A percentile compares a stretch with the other conserved stretches of the same genome.
Evolutionary conservation across 1,139 yeast genomes (phyloP).

Genomic region (Eremothecium sinecaudum): DNA sequence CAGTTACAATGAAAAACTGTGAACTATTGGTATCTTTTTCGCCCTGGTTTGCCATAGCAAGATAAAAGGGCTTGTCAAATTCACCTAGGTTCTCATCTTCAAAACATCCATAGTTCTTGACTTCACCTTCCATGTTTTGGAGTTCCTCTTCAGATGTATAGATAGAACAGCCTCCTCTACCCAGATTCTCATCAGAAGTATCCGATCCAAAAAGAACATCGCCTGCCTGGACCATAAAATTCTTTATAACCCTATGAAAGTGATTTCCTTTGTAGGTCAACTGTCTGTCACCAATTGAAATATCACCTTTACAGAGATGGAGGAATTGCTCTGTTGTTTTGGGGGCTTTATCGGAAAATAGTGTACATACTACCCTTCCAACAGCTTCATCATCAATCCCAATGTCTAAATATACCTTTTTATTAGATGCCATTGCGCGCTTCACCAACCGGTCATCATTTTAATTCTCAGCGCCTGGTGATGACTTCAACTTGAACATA

Average conservation of each 20-base stretch:
- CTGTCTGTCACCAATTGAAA: constrained; percentile 25
- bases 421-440: not conserved
- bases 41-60: constrained; percentile 72
- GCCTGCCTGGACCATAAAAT: constrained; percentile 76
- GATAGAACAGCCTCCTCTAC: constrained; percentile 47
- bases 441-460: no score
- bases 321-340: constrained; percentile 46
- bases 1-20: constrained; percentile 72
- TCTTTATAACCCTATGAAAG: constrained; percentile 65
- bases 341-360: constrained; percentile 48
- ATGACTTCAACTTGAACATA: not conserved
- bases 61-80: constrained; percentile 39
- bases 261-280: constrained; percentile 38
- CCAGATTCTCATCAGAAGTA: constrained; percentile 32
- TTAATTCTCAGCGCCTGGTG: no score
- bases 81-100: constrained; percentile 53
- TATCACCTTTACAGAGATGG: constrained; percentile 36
- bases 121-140: constrained; percentile 9
- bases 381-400: constrained; percentile 36
- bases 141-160: constrained; percentile 28
- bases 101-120: constrained; percentile 33
- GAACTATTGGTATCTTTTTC: constrained; percentile 49
- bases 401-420: constrained; percentile 49
- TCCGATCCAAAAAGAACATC: constrained; percentile 39
- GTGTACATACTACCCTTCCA: constrained; percentile 62